phyloP scores from a whole-genome alignment of 148 eudicot genomes.

The Selenicereus undatus region DNA sequence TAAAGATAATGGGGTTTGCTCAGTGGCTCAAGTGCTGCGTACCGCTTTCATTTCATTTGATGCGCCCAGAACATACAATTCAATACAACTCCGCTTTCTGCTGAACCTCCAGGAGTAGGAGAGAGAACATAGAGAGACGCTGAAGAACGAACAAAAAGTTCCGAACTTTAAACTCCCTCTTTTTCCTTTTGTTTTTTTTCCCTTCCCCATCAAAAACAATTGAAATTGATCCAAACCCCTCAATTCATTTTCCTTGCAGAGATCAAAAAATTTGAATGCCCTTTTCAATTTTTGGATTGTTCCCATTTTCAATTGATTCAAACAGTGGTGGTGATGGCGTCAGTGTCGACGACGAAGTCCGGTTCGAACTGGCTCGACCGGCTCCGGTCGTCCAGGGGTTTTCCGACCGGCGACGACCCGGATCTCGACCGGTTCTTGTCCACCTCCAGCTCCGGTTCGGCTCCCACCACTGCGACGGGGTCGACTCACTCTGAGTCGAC shows the following conservation, averaged over 20 bases:
- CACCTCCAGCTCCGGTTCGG: conserved; percentile 24
- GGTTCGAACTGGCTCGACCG: conserved; percentile 73
- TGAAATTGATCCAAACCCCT: background rate
- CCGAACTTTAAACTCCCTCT: background rate
- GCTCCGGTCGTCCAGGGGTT: conserved; percentile 71
- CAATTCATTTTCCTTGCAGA: background rate
- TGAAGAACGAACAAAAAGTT: background rate
- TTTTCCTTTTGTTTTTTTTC: background rate
- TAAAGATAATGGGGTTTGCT: background rate
- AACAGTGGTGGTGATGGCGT: conserved; percentile 4
- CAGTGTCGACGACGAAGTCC: conserved; percentile 34
- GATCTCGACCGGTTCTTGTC: conserved; percentile 56
- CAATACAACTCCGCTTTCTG: background rate
- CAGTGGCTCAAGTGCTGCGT: background rate
- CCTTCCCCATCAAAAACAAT: background rate
- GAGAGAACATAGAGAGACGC: background rate
- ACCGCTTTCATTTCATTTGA: background rate
- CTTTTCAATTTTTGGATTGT: background rate
- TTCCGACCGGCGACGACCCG: conserved; percentile 43
- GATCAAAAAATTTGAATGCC: background rate
- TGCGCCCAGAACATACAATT: background rate
- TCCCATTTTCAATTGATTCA: background rate
- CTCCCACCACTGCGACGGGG: conserved; percentile 19
- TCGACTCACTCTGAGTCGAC: conserved; percentile 25
- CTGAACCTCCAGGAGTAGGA: background rate